Evolutionary conservation across 2,329 filamentous ascomycete genomes (phyloP).

Genomic region (Colletotrichum magnum): DNA sequence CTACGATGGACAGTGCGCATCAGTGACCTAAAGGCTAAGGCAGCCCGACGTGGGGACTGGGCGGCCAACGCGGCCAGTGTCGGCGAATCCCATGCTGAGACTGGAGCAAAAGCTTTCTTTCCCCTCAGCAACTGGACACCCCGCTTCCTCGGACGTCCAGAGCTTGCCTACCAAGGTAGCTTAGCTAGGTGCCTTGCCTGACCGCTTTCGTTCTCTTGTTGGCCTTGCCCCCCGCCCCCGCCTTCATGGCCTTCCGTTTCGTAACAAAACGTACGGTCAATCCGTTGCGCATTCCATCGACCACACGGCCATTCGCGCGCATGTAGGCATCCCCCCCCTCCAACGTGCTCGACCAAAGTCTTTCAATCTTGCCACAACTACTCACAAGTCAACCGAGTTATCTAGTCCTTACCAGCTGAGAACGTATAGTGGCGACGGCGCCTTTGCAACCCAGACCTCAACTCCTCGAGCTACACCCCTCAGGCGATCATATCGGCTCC

Average conservation of each 20-base stretch:
- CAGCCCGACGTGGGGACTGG: slow-evolving; percentile 29
- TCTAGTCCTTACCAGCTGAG: slow-evolving; percentile 28
- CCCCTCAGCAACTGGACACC: slow-evolving; percentile 35
- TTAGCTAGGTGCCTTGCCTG: slow-evolving; percentile 18
- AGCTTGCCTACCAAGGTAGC: slow-evolving; percentile 23
- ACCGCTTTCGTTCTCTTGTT: slow-evolving; percentile 39
- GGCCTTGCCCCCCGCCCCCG: slow-evolving; percentile 29
- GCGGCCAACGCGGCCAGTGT: slow-evolving; percentile 27
- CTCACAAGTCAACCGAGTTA: background rate
- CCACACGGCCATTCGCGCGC: slow-evolving; percentile 27
- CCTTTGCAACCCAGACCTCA: slow-evolving; percentile 20
- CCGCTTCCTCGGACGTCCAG: slow-evolving; percentile 35
- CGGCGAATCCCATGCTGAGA: slow-evolving; percentile 31
- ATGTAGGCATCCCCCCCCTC: slow-evolving; percentile 14
- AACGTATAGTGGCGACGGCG: slow-evolving; percentile 7
- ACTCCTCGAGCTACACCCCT: slow-evolving; percentile 29
- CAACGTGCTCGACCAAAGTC: background rate
- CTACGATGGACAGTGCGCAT: too few species aligned
- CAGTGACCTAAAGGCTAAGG: slow-evolving; percentile 36
- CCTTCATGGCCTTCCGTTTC: slow-evolving; percentile 37
- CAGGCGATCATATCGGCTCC: slow-evolving; percentile 21
- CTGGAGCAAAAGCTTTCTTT: slow-evolving; percentile 31
- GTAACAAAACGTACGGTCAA: slow-evolving; percentile 31
- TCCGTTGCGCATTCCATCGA: slow-evolving; percentile 34
- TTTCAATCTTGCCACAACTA: background rate